A percentile compares a stretch with the other conserved stretches of the same genome.
Conservation (phyloP, 768 basidiomycete species). For the Ephemerocybe angulata region DNA sequence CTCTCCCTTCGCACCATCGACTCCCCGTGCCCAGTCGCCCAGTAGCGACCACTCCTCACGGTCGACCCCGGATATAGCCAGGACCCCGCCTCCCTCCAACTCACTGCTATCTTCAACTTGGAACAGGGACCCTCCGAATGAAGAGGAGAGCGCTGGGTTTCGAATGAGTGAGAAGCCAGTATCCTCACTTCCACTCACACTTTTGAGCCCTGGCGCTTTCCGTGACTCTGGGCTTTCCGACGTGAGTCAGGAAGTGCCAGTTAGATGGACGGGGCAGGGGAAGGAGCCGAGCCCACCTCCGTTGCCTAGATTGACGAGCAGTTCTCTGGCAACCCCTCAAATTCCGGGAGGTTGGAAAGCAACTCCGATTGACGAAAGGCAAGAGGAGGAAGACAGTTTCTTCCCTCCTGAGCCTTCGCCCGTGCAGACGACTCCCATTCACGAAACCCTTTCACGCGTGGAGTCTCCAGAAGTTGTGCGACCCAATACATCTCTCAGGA, state of each 20-base stretch:
- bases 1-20: slow-evolving; percentile 15
- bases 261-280: slow-evolving; percentile 56
- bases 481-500: slow-evolving; percentile 40
- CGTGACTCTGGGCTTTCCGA: slow-evolving; percentile 65
- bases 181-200: slow-evolving; percentile 24
- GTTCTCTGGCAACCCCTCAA: slow-evolving; percentile 28
- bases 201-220: slow-evolving; percentile 58
- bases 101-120: too few species aligned
- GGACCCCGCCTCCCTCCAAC: not conserved
- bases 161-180: not conserved
- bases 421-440: slow-evolving; percentile 30
- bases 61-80: not conserved
- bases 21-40: not conserved
- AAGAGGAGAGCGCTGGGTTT: too few species aligned
- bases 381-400: slow-evolving; percentile 16
- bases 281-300: slow-evolving; percentile 5
- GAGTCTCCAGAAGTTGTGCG: slow-evolving; percentile 52
- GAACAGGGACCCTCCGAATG: too few species aligned
- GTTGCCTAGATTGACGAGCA: slow-evolving; percentile 13
- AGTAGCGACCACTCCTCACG: not conserved
- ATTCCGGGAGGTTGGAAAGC: slow-evolving; percentile 57
- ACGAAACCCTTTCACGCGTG: slow-evolving; percentile 50
- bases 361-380: slow-evolving; percentile 49
- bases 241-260: slow-evolving; percentile 48
- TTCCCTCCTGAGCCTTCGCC: not conserved